Conservation (phyloP, 768 basidiomycete species). For the Amanita brunnescens region DNA sequence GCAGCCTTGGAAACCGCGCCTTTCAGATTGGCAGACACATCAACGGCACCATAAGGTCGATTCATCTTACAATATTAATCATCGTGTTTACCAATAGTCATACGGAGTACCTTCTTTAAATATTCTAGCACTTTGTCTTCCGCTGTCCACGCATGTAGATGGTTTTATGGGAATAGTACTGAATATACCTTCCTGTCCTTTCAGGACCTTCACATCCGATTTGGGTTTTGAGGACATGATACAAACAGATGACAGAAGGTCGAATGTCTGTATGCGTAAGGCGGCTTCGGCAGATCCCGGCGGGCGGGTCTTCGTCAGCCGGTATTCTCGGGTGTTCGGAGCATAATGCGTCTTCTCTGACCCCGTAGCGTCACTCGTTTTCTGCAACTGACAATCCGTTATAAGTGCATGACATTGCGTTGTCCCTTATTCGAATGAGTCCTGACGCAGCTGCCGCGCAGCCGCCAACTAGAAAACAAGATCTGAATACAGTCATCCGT, state of each 20-base stretch:
- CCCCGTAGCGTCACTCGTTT: not conserved
- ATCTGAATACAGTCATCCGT: slow-evolving; percentile 54
- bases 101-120: slow-evolving; percentile 49
- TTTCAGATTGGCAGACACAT: slow-evolving; percentile 86
- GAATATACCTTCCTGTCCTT: slow-evolving; percentile 61
- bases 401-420: slow-evolving; percentile 25
- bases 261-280: not conserved
- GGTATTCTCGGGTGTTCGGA: not conserved
- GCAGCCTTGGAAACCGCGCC: slow-evolving; percentile 79
- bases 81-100: not conserved
- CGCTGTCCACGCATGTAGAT: slow-evolving; percentile 30
- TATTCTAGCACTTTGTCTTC: slow-evolving; percentile 75
- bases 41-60: slow-evolving; percentile 88
- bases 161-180: not conserved
- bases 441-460: slow-evolving; percentile 44
- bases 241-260: not conserved
- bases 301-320: slow-evolving; percentile 5
- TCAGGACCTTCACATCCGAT: slow-evolving; percentile 51
- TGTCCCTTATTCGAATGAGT: slow-evolving; percentile 43
- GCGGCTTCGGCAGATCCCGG: not conserved
- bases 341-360: not conserved
- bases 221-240: slow-evolving; percentile 47
- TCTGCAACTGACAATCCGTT: not conserved
- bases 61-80: slow-evolving; percentile 55
- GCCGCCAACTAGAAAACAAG: slow-evolving; percentile 41